A percentile compares a stretch with the other conserved stretches of the same genome.
Evolutionary conservation across 257 asterid genomes (phyloP).

Genomic region (Anisodus acutangulus): DNA sequence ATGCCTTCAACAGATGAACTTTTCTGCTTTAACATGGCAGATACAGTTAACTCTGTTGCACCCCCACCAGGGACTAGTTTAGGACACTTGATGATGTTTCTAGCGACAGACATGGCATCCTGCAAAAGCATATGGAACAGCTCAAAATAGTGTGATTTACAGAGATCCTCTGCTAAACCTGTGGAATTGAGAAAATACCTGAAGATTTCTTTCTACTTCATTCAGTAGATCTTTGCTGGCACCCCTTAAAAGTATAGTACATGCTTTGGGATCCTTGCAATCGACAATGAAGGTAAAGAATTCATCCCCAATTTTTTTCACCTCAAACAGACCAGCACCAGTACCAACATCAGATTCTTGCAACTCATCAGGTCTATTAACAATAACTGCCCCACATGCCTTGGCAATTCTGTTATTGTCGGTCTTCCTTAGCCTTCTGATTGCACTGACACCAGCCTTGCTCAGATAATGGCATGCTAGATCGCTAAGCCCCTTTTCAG

Average conservation of each 20-base stretch:
- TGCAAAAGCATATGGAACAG: constrained; percentile 38
- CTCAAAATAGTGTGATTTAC: neutral
- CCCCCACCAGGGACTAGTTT: constrained; percentile 99
- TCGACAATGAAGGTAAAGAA: constrained; percentile 83
- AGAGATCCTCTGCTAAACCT: neutral
- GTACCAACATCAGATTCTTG: constrained; percentile 97
- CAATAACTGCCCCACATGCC: constrained; percentile 97
- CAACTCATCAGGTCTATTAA: constrained; percentile 91
- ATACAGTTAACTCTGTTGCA: constrained; percentile 93
- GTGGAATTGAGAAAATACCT: constrained; percentile 52
- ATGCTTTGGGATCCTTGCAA: constrained; percentile 93
- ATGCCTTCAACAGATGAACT: constrained; percentile 90
- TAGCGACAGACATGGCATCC: constrained; percentile 99
- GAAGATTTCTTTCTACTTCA: constrained; percentile 97
- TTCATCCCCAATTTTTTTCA: constrained; percentile 92
- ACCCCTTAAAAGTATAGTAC: constrained; percentile 91
- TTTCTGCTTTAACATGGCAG: constrained; percentile 86
- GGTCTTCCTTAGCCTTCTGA: constrained; percentile 85
- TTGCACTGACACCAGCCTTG: constrained; percentile 96
- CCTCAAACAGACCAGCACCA: constrained; percentile 95
- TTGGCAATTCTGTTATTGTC: constrained; percentile 96
- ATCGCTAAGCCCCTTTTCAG: constrained; percentile 94
- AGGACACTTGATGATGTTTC: constrained; percentile 89
- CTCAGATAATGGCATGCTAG: constrained; percentile 88
- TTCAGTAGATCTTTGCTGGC: constrained; percentile 96